A percentile compares a stretch with the other conserved stretches of the same genome.
Evolutionary conservation across 2,329 filamentous ascomycete species (phyloP).

Genomic region (Reticulascus tulasneorum): DNA sequence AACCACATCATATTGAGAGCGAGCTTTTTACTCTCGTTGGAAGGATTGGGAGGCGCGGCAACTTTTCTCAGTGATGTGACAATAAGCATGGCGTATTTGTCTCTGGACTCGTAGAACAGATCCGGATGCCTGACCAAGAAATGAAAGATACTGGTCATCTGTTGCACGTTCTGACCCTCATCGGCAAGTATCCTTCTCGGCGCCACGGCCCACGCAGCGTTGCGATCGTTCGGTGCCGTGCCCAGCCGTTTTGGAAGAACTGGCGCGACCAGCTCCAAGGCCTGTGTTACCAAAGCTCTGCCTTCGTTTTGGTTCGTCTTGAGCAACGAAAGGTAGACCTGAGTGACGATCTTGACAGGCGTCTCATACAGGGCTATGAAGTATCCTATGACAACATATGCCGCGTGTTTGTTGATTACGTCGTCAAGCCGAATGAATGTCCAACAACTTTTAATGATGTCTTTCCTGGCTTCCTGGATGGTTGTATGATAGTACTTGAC

Average conservation of each 20-base stretch:
- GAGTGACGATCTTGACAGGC: slow-evolving; percentile 89
- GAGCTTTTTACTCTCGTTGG: slow-evolving; percentile 86
- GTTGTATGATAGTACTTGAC: slow-evolving; percentile 91
- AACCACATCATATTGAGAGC: slow-evolving; percentile 87
- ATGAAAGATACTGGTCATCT: slow-evolving; percentile 95
- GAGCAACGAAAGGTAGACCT: slow-evolving; percentile 88
- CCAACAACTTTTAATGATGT: slow-evolving; percentile 99
- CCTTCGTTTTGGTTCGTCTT: slow-evolving; percentile 95
- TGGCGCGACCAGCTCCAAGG: slow-evolving; percentile 88
- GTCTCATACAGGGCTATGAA: slow-evolving; percentile 98
- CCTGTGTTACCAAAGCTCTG: slow-evolving; percentile 85
- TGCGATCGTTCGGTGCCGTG: slow-evolving; percentile 62
- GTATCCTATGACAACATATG: slow-evolving; percentile 94
- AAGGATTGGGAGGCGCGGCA: slow-evolving; percentile 75
- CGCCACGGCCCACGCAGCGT: slow-evolving; percentile 83
- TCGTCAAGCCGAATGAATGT: slow-evolving; percentile 98
- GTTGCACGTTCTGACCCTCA: slow-evolving; percentile 90
- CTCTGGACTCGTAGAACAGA: slow-evolving; percentile 90
- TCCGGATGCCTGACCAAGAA: slow-evolving; percentile 91
- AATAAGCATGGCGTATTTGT: slow-evolving; percentile 85
- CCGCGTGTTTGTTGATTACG: slow-evolving; percentile 97
- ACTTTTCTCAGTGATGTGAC: slow-evolving; percentile 88
- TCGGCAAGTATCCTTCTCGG: slow-evolving; percentile 89
- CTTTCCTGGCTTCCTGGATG: slow-evolving; percentile 88
- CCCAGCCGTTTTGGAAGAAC: slow-evolving; percentile 83